These are phyloP conservation scores for Eremothecium cymbalariae DNA, from an alignment of 1,139 yeast genomes.

Conservation along the genomic window DNA sequence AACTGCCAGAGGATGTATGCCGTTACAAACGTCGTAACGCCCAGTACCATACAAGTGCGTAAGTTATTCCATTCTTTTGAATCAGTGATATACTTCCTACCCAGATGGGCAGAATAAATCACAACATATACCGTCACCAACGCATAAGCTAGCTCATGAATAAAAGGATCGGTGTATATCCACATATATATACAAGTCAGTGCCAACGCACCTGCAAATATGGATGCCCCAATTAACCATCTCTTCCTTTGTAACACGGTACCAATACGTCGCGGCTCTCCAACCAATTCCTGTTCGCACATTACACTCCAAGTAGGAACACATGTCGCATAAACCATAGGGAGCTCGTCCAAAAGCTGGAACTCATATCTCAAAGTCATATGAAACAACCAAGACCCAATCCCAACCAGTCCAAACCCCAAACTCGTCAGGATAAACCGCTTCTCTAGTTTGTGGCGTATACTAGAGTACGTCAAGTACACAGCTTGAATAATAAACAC, in stretches of 20 bases:
- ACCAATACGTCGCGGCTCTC: conserved; percentile 22
- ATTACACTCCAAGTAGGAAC: conserved; percentile 88
- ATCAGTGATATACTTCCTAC: conserved; percentile 46
- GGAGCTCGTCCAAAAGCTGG: conserved; percentile 88
- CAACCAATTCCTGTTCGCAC: conserved; percentile 40
- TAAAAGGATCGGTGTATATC: conserved; percentile 67
- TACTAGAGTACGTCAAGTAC: conserved; percentile 57
- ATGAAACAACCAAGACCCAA: conserved; percentile 92
- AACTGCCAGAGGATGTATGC: conserved; percentile 75
- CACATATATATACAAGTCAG: conserved; percentile 56
- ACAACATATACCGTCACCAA: conserved; percentile 53
- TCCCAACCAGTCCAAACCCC: conserved; percentile 82
- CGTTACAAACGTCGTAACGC: conserved; percentile 53
- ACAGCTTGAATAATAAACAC: conserved; percentile 57
- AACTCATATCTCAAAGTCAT: conserved; percentile 86
- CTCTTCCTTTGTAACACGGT: conserved; percentile 12
- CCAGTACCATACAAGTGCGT: conserved; percentile 47
- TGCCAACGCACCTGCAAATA: conserved; percentile 47
- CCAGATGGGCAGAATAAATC: conserved; percentile 44
- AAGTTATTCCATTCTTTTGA: conserved; percentile 40
- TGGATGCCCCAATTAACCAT: conserved; percentile 41
- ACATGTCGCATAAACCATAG: conserved; percentile 96
- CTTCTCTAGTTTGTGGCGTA: conserved; percentile 51
- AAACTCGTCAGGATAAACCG: conserved; percentile 64
- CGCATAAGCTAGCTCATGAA: conserved; percentile 72